Conservation (phyloP, 75 land plant species). For the Cunninghamia lanceolata region DNA sequence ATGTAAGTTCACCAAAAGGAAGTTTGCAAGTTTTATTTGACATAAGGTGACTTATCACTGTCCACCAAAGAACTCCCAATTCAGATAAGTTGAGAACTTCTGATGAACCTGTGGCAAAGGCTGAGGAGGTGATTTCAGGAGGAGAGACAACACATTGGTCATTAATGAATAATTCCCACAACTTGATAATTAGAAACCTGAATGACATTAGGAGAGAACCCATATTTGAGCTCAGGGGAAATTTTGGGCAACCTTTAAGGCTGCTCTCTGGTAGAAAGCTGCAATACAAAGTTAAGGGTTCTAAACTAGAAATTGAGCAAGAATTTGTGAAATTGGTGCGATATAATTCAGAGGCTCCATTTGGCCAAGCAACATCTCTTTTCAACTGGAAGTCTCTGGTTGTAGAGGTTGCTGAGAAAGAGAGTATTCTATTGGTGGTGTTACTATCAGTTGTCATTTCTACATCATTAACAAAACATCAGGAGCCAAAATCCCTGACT, state of each 20-base stretch:
- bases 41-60: not conserved
- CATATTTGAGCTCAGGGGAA: slow-evolving; percentile 2
- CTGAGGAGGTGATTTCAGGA: no score
- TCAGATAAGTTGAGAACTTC: not conserved
- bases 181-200: no score
- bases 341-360: slow-evolving; percentile 62
- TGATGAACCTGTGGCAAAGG: no score
- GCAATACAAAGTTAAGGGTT: slow-evolving; percentile 55
- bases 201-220: not conserved
- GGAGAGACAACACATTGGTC: no score
- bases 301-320: slow-evolving; percentile 25
- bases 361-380: slow-evolving; percentile 70
- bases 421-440: not conserved
- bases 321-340: slow-evolving; percentile 58
- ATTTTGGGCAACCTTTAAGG: slow-evolving; percentile 24
- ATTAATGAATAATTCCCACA: no score
- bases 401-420: no score
- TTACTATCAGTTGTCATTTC: slow-evolving; percentile 1
- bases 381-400: slow-evolving; percentile 53
- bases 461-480: not conserved
- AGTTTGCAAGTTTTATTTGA: not conserved
- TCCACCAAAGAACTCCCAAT: not conserved
- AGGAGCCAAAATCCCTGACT: not conserved
- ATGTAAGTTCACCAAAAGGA: not conserved
- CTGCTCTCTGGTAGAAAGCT: slow-evolving; percentile 60